Evolutionary conservation across 352 stramenopile species (phyloP), one percentile per base, ranked within the genome.

Genomic region (Globisporangium takayamanum): DNA sequence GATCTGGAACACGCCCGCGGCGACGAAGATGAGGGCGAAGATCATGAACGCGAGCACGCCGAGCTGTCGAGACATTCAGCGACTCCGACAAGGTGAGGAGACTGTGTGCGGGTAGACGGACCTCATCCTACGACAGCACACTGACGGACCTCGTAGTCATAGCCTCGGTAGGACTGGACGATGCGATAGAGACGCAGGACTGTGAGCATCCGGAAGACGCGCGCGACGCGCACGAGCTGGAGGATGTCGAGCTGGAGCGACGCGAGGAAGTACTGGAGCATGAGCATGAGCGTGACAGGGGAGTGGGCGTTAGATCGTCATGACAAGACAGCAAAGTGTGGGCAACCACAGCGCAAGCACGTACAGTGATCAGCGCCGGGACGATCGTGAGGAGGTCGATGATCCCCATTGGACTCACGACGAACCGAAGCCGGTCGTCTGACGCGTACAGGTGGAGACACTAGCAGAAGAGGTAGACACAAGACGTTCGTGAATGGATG

Each of bases 361-460:
- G 50, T 53, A 87, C 72, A 46, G 65, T 70, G 52, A 73, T 50
- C n/a, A 73, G 63, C 5, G 69, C 70, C 0, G 78, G 75, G 3
- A 75, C 36, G 57, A 86, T 86, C 15, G 78, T 88, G 53, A 84
- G 57, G 28, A 84, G 52, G 62, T 88, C 78, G 55, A 86, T 76
- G 42, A 88, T 74, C 0, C 65, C 63, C 50, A 84, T 78, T 33
- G 77, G 73, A 16, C 65, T 80, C 51, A 80, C n/a, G 30, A 83
- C 52, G 47, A 79, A 84, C 30, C 69, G 65, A 1, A 71, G 33
- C 0, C 68, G 60, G 49, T 88, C 59, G 10, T 72, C 69, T 12
- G 72, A 63, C 10, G 73, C 69, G 42, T 72, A 82, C 36, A 74
- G 12, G 49, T 84, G 69, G 22, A 85, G 36, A 14, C 16, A 42